Evolutionary conservation across 768 basidiomycete genomes (phyloP).

Genomic region (Trametes cinnabarina): DNA sequence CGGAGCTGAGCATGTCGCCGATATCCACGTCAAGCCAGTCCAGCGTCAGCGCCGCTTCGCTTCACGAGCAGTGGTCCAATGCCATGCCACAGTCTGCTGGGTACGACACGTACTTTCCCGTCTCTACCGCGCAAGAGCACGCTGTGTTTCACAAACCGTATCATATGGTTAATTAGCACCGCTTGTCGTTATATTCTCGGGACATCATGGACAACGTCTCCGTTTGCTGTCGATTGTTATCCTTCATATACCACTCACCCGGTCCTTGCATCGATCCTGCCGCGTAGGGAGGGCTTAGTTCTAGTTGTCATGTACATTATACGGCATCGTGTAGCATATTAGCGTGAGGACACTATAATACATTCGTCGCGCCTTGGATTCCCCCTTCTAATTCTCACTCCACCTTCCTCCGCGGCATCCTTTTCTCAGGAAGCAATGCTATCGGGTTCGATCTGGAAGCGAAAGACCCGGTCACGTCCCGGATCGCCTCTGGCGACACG

Average conservation of each 20-base stretch:
- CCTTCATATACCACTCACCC: conserved; percentile 12
- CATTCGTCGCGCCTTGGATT: conserved; percentile 4
- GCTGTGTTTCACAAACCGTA: conserved; percentile 30
- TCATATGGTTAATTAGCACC: conserved; percentile 22
- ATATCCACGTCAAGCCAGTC: conserved; percentile 44
- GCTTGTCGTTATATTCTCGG: conserved; percentile 9
- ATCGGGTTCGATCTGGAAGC: conserved; percentile 20
- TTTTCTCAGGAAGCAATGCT: not conserved
- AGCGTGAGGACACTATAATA: conserved; percentile 16
- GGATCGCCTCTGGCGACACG: conserved; percentile 19
- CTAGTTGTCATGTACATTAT: conserved; percentile 18
- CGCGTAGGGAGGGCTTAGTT: conserved; percentile 10
- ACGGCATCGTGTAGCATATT: conserved; percentile 21
- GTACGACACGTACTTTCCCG: conserved; percentile 71
- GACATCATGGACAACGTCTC: conserved; percentile 8
- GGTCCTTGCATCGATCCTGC: conserved; percentile 10
- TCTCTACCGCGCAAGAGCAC: conserved; percentile 37
- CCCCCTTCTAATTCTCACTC: conserved; percentile 6
- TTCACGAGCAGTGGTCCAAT: conserved; percentile 50
- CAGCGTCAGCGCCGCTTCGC: conserved; percentile 50
- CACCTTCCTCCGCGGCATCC: conserved; percentile 9
- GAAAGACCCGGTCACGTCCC: conserved; percentile 23
- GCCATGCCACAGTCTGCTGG: conserved; percentile 45
- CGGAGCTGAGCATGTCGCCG: conserved; percentile 49
- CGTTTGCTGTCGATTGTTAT: conserved; percentile 2